Conservation (phyloP, 768 basidiomycete genomes). For the Mycena belliarum region DNA sequence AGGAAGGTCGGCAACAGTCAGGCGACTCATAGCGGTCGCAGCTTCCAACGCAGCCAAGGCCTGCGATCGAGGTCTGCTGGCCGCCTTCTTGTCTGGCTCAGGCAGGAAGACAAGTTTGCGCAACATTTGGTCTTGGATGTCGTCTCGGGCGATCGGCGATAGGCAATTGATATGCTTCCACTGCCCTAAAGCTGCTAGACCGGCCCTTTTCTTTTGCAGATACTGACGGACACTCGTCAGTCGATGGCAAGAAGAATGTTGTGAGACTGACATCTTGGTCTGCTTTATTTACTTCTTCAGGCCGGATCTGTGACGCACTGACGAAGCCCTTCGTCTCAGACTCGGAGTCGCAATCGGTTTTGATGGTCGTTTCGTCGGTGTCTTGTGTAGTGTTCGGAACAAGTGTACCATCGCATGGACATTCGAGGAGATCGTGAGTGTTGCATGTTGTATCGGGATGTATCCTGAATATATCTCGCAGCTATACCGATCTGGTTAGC, state of each 20-base stretch:
- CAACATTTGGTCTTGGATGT: conserved; percentile 68
- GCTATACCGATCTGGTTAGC: conserved; percentile 44
- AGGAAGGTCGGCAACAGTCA: conserved; percentile 42
- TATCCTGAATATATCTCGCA: conserved; percentile 91
- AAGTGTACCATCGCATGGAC: conserved; percentile 56
- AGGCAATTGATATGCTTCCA: conserved; percentile 88
- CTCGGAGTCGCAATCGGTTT: conserved; percentile 24
- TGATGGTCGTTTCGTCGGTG: conserved; percentile 31
- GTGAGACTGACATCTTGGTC: conserved; percentile 51
- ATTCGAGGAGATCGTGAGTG: conserved; percentile 90
- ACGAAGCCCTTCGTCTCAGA: conserved; percentile 53
- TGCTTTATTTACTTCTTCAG: conserved; percentile 41
- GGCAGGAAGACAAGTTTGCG: conserved; percentile 45
- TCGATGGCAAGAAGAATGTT: neutral
- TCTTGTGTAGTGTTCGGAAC: conserved; percentile 30
- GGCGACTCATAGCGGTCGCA: conserved; percentile 33
- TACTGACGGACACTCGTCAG: conserved; percentile 44
- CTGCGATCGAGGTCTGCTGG: conserved; percentile 28
- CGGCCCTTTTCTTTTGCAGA: conserved; percentile 64
- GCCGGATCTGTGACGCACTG: conserved; percentile 61
- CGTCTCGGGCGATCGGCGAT: conserved; percentile 39
- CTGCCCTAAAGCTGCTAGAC: conserved; percentile 70
- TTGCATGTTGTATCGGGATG: conserved; percentile 79
- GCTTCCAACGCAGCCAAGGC: conserved; percentile 53
- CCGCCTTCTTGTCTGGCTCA: conserved; percentile 2